Evolutionary conservation across 371 early-diverging fungal species (phyloP).

Genomic region (Mucor mucedo): DNA sequence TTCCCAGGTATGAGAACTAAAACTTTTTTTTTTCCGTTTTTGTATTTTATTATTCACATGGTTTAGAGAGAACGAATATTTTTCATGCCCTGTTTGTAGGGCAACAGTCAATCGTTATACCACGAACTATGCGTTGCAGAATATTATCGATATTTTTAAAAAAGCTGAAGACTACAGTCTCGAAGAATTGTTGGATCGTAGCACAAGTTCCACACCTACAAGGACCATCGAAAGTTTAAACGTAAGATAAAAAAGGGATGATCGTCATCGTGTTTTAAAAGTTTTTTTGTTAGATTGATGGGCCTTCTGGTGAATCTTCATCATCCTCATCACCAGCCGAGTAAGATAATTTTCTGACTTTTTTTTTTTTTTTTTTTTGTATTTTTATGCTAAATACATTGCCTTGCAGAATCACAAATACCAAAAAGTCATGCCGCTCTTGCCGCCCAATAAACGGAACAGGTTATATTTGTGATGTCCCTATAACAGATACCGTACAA

Average conservation of each 20-base stretch:
- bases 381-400: too few relatives aligned
- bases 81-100: conserved; percentile 30
- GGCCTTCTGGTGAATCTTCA: background rate
- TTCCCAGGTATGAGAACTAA: background rate
- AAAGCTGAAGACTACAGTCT: background rate
- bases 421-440: conserved; percentile 24
- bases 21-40: background rate
- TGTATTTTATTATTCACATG: too few relatives aligned
- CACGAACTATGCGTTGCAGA: conserved; percentile 25
- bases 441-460: conserved; percentile 11
- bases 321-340: background rate
- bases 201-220: background rate
- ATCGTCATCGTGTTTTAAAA: background rate
- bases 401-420: background rate
- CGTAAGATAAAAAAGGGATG: background rate
- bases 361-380: background rate
- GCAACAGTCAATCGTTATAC: conserved; percentile 1
- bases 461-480: conserved; percentile 10
- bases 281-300: background rate
- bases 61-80: background rate
- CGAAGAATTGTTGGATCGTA: background rate
- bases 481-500: conserved; percentile 14
- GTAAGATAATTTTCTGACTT: background rate
- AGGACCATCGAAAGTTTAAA: conserved; percentile 1
- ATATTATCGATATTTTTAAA: conserved; percentile 19